Evolutionary conservation across 2,329 filamentous ascomycete genomes (phyloP), one percentile per base, ranked within the genome.

Genomic region (Sarocladiaceae sp.): DNA sequence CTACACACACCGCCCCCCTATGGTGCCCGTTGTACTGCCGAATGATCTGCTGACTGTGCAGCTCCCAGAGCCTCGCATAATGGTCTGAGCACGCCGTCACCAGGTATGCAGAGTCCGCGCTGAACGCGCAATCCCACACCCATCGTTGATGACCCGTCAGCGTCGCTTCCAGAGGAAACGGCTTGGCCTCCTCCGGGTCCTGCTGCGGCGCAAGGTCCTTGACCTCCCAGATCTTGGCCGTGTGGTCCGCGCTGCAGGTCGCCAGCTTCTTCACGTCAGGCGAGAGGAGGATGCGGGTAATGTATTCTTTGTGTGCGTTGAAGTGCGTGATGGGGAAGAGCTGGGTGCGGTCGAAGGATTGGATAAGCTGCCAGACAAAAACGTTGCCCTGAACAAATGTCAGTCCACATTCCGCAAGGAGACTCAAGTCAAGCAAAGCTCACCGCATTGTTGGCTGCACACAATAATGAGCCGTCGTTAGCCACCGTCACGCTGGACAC

Each of bases 121-220:
- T 91, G 66, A 96, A 96, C 1, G 90, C 90, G 58, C 90, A 96
- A 63, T 96, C 90, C 90, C 90, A 96, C 1, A 96, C 90, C 90
- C 90, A 96, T 44, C 90, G 82, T 67, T 96, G 90, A 65, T 96
- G 90, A 45, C 86, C 88, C 18, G 85, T 85, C 1, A 96, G 77
- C 2, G 88, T 94, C 3, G 88, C 89, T 64, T 95, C 87, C 16
- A 95, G 77, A 9, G 83, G 85, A 54, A 87, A 93, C 33, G 73
- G 83, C 62, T 73, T 78, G 7, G 72, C 64, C 37, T 67, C 63
- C 18, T 52, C 45, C n/a, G 55, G 49, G 33, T 48, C 53, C 33
- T 46, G 52, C 45, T 40, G 48, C 12, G 73, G 69, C 39, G 80
- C 76, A n/a, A 82, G 74, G 58, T 94, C 86, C 51, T 69, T 70